Percentiles rank a stretch among this genome's conserved stretches.
Conservation (phyloP, 179 eudicot genomes). For the Silene noctiflora region DNA sequence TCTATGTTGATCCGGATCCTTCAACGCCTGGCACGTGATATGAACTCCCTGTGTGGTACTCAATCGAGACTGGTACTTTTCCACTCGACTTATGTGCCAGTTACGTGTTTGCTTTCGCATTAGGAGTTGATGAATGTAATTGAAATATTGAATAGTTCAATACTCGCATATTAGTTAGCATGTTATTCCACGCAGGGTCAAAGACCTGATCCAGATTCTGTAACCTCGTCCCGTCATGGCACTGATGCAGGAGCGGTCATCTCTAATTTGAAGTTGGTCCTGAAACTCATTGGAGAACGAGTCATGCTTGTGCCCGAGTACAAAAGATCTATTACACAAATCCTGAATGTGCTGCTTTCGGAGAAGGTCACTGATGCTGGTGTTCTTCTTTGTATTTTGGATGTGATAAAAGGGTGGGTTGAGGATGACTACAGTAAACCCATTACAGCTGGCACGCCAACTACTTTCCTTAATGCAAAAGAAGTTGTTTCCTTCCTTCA, state of each 20-base stretch:
- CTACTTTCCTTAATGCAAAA: conserved; percentile 62
- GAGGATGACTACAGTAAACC: conserved; percentile 74
- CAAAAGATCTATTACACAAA: conserved; percentile 74
- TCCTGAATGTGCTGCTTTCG: conserved; percentile 67
- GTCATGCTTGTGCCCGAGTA: conserved; percentile 83
- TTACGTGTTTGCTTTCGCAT: neutral
- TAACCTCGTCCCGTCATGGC: conserved; percentile 83
- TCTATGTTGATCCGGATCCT: conserved; percentile 75
- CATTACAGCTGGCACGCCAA: conserved; percentile 50
- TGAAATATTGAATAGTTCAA: neutral
- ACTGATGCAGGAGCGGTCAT: conserved; percentile 76
- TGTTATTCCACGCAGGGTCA: conserved; percentile 58
- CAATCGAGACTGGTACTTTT: conserved; percentile 67
- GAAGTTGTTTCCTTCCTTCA: conserved; percentile 88
- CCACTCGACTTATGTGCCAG: neutral
- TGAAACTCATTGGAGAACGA: conserved; percentile 80
- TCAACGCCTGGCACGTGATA: conserved; percentile 94
- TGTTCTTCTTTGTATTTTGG: conserved; percentile 88
- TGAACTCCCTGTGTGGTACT: conserved; percentile 60
- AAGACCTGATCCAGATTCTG: conserved; percentile 82
- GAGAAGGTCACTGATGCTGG: conserved; percentile 88
- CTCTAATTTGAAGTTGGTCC: conserved; percentile 71
- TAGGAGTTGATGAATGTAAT: neutral
- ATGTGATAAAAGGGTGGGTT: conserved; percentile 84
- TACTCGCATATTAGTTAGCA: neutral